Conservation (phyloP, 2,329 filamentous ascomycete genomes). For the Pochonia chlamydosporia region DNA sequence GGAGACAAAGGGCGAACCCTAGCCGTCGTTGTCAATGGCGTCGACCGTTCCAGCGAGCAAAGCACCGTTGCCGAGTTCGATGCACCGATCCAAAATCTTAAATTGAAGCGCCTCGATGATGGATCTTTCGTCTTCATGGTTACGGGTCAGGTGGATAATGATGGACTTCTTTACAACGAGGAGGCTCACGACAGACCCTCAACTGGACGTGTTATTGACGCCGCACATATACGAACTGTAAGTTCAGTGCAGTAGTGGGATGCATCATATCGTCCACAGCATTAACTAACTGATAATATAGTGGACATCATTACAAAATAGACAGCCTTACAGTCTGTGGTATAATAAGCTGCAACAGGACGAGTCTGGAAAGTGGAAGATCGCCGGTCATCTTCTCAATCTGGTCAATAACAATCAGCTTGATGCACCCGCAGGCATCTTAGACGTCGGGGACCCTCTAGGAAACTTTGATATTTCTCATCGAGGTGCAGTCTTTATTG, state of each 20-base stretch:
- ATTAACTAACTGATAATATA: conserved; percentile 10
- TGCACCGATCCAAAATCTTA: conserved; percentile 25
- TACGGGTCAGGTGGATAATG: conserved; percentile 23
- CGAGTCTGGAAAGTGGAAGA: conserved; percentile 21
- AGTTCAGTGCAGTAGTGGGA: conserved; percentile 10
- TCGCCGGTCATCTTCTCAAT: conserved; percentile 25
- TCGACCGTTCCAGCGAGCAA: conserved; percentile 13
- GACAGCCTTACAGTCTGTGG: conserved; percentile 30
- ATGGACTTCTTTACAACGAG: conserved; percentile 27
- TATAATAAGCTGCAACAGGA: conserved; percentile 27
- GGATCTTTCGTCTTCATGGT: conserved; percentile 30
- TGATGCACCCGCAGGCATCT: conserved; percentile 23
- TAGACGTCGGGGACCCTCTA: conserved; percentile 15
- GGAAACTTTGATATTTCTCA: conserved; percentile 27
- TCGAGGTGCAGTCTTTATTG: conserved; percentile 29
- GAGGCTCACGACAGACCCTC: conserved; percentile 17
- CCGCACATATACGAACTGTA: conserved; percentile 25
- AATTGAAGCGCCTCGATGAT: conserved; percentile 26
- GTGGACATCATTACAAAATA: conserved; percentile 25
- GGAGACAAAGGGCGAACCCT: conserved; percentile 23
- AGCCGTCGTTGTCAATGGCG: conserved; percentile 22
- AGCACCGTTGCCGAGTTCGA: conserved; percentile 24
- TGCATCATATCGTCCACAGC: not conserved
- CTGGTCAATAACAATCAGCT: conserved; percentile 23
- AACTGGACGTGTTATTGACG: conserved; percentile 29